Evolutionary conservation across 768 basidiomycete species (phyloP).

Genomic region (Termitomyces sp.): DNA sequence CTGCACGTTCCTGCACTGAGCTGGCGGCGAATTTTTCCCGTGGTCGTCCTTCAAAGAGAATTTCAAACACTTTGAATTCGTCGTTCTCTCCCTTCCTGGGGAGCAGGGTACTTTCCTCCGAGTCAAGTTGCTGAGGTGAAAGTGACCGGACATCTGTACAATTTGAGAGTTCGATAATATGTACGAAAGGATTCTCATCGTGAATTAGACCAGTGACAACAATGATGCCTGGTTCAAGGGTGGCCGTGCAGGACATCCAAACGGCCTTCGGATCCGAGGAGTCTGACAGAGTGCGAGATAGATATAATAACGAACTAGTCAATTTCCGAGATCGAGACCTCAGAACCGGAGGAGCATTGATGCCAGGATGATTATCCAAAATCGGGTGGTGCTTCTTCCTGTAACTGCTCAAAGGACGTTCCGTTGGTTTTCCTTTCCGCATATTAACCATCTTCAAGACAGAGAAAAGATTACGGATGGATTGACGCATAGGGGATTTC

Average conservation of each 20-base stretch:
- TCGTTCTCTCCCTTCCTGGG: constrained; percentile 31
- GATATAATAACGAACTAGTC: constrained; percentile 46
- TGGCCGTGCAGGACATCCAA: constrained; percentile 48
- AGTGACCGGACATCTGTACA: constrained; percentile 69
- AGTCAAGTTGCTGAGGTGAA: constrained; percentile 34
- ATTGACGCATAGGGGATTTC: constrained; percentile 62
- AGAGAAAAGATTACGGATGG: constrained; percentile 59
- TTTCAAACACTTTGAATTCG: constrained; percentile 58
- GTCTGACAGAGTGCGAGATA: constrained; percentile 28
- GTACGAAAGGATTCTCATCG: constrained; percentile 30
- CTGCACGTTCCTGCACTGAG: constrained; percentile 60
- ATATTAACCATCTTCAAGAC: constrained; percentile 50
- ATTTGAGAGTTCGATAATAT: constrained; percentile 43
- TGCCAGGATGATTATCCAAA: not conserved
- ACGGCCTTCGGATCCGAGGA: constrained; percentile 29
- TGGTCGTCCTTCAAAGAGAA: constrained; percentile 51
- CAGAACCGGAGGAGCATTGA: constrained; percentile 12
- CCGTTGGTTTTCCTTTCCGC: constrained; percentile 22
- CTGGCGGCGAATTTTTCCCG: constrained; percentile 61
- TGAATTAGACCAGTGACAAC: constrained; percentile 46
- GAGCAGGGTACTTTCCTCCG: constrained; percentile 43
- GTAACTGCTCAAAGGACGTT: constrained; percentile 12
- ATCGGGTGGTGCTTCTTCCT: constrained; percentile 18
- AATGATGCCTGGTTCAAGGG: constrained; percentile 32
- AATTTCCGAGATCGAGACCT: constrained; percentile 13